phyloP scores from a whole-genome alignment of 2,329 filamentous ascomycete genomes.

The Aspergillus eucalypticola region DNA sequence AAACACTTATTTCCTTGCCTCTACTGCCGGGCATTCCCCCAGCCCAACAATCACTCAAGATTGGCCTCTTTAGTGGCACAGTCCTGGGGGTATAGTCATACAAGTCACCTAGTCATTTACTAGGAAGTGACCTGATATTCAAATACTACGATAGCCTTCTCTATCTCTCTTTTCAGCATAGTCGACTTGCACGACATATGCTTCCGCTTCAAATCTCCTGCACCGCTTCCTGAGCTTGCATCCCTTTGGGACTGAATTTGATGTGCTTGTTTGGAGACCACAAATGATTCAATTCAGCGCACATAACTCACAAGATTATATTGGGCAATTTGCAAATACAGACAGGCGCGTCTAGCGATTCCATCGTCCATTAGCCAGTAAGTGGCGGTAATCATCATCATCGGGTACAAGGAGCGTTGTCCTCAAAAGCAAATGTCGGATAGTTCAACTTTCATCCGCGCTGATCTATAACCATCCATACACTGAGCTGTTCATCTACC shows the following conservation, averaged over 20 bases:
- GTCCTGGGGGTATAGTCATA: neutral
- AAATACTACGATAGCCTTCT: conserved; percentile 7
- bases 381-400: neutral
- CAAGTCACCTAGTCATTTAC: neutral
- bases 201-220: neutral
- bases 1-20: neutral
- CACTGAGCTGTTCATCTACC: neutral
- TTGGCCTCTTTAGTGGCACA: neutral
- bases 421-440: neutral
- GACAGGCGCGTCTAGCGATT: neutral
- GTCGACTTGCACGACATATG: neutral
- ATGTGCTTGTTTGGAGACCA: neutral
- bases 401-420: neutral
- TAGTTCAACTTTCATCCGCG: neutral
- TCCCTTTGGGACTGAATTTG: neutral
- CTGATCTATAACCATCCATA: neutral
- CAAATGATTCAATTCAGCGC: neutral
- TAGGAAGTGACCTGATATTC: neutral
- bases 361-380: neutral
- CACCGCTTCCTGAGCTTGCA: neutral
- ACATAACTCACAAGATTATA: neutral
- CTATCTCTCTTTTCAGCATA: conserved; percentile 5
- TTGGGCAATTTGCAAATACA: neutral
- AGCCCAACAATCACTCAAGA: neutral
- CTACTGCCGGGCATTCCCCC: neutral